phyloP scores from a whole-genome alignment of 257 asterid species.

The Capsicum baccatum region DNA sequence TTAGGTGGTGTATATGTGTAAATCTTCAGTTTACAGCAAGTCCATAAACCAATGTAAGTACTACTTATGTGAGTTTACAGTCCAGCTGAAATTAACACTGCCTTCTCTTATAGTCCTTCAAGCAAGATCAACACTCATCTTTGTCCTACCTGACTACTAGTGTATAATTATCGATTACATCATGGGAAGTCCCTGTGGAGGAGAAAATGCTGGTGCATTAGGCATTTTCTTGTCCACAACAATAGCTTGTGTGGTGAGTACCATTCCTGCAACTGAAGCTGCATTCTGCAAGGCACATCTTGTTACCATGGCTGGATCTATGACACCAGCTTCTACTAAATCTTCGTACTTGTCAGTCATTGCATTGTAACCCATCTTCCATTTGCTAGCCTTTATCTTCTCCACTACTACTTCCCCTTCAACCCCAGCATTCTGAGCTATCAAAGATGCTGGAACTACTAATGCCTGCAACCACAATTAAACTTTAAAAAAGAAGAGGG shows the following conservation, averaged over 20 bases:
- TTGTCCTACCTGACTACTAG: background rate
- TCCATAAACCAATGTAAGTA: background rate
- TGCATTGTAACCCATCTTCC: conserved; percentile 95
- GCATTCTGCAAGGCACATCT: conserved; percentile 84
- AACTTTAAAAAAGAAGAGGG: background rate
- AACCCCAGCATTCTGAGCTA: conserved; percentile 89
- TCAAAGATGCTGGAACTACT: conserved; percentile 79
- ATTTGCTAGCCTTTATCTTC: conserved; percentile 70
- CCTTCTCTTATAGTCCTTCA: conserved; percentile 5
- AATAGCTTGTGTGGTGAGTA: conserved; percentile 94
- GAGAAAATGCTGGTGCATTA: conserved; percentile 48
- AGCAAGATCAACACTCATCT: conserved; percentile 4
- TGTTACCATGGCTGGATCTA: conserved; percentile 96
- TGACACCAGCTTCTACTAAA: conserved; percentile 81
- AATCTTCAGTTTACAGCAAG: background rate
- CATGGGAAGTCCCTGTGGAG: conserved; percentile 49
- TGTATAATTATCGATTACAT: conserved; percentile 25
- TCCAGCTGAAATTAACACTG: background rate
- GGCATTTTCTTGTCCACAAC: conserved; percentile 90
- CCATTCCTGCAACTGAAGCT: conserved; percentile 98
- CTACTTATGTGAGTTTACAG: background rate
- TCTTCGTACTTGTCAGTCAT: conserved; percentile 81
- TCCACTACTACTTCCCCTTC: conserved; percentile 98
- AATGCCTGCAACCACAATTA: conserved; percentile 60
- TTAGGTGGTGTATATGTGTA: no score